Percentiles rank a stretch among this genome's conserved stretches.
Conservation (phyloP, 2,329 filamentous ascomycete species). For the Arthrobotrys conoides region DNA sequence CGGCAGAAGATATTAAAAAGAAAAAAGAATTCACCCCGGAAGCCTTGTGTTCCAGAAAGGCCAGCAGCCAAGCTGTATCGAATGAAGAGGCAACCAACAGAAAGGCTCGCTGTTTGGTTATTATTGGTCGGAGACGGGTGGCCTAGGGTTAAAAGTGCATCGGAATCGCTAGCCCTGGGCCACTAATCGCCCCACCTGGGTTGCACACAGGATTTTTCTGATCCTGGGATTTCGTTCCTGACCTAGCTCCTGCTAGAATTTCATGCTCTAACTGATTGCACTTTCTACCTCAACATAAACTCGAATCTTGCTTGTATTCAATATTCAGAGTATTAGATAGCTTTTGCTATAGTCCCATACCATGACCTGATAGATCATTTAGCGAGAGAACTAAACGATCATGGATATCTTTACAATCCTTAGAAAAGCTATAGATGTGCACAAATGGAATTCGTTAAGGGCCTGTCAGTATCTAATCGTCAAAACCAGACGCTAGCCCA, state of each 20-base stretch:
- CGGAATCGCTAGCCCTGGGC: constrained; percentile 12
- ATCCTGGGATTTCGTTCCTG: neutral
- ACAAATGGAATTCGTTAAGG: no score
- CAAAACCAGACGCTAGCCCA: no score
- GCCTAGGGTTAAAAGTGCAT: constrained; percentile 17
- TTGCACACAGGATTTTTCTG: constrained; percentile 18
- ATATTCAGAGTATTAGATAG: no score
- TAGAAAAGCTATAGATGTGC: no score
- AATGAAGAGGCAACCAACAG: constrained; percentile 12
- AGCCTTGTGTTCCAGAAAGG: constrained; percentile 5
- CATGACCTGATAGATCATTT: no score
- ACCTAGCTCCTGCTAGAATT: neutral
- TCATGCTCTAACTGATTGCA: no score
- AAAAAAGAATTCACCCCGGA: neutral
- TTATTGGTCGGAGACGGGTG: constrained; percentile 30
- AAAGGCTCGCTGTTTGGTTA: constrained; percentile 1
- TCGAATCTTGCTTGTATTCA: no score
- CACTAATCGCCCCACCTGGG: constrained; percentile 9
- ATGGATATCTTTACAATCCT: no score
- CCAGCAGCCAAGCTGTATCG: neutral
- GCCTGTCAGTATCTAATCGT: no score
- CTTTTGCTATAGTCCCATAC: no score
- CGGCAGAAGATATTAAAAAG: constrained; percentile 12
- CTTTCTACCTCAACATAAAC: no score
- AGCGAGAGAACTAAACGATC: no score